These are phyloP conservation scores for Taphrina communis DNA, from an alignment of 1,139 yeast genomes.

Conservation along the genomic window DNA sequence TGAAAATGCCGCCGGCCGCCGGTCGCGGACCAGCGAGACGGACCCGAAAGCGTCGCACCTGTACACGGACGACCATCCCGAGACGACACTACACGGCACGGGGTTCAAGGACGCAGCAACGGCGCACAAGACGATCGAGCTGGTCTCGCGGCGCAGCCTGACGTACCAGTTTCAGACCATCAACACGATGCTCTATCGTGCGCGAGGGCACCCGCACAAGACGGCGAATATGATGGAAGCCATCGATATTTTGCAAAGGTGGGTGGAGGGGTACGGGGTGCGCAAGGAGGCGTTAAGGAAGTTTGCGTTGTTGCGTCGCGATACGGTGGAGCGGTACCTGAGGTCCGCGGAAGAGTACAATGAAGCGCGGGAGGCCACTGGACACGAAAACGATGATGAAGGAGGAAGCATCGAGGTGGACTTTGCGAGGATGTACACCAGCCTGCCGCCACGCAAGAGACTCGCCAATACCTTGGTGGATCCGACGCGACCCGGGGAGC, in stretches of 20 bases:
- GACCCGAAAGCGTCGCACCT: conserved; percentile 25
- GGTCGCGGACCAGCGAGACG: too few relatives aligned
- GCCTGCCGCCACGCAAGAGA: conserved; percentile 4
- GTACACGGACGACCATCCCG: conserved; percentile 28
- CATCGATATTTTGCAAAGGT: conserved; percentile 6
- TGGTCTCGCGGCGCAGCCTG: conserved; percentile 17
- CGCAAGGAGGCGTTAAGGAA: background rate
- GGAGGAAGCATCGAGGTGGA: background rate
- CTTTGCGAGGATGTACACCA: conserved; percentile 16
- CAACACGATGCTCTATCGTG: conserved; percentile 32
- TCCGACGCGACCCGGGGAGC: conserved; percentile 12
- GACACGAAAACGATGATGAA: background rate
- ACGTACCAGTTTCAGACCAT: conserved; percentile 30
- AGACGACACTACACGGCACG: conserved; percentile 24
- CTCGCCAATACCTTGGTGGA: conserved; percentile 20
- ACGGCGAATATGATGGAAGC: conserved; percentile 18
- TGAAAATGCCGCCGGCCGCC: too few relatives aligned
- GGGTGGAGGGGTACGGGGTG: conserved; percentile 7
- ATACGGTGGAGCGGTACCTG: conserved; percentile 19
- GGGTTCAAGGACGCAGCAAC: conserved; percentile 29
- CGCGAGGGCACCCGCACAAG: conserved; percentile 31
- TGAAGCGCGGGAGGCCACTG: conserved; percentile 8
- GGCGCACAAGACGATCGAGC: conserved; percentile 11
- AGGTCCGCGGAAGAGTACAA: conserved; percentile 17
- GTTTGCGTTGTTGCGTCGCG: conserved; percentile 1